Percentiles rank a stretch among this genome's conserved stretches.
These are phyloP conservation scores for Trichoderma oligosporum DNA, from an alignment of 2,329 filamentous ascomycete species.

Conservation along the genomic window DNA sequence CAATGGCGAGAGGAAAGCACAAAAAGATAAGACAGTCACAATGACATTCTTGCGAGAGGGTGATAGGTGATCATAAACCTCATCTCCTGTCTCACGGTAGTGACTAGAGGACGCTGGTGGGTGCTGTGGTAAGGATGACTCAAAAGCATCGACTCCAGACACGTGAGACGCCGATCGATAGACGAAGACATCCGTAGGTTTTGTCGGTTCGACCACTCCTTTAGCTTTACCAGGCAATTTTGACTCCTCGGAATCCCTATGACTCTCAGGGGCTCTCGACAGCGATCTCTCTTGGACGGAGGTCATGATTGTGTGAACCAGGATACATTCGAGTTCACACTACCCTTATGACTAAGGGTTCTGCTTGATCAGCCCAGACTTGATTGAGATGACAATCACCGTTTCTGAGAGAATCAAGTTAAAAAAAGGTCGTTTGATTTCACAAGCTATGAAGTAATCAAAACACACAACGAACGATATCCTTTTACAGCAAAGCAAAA, in stretches of 20 bases:
- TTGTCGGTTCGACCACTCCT: neutral
- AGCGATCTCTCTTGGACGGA: neutral
- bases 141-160: slow-evolving; percentile 31
- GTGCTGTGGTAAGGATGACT: slow-evolving; percentile 18
- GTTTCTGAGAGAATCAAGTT: neutral
- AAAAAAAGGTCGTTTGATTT: too few relatives aligned
- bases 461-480: too few relatives aligned
- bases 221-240: neutral
- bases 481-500: too few relatives aligned
- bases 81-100: slow-evolving; percentile 40
- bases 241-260: neutral
- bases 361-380: neutral
- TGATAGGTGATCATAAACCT: slow-evolving; percentile 63
- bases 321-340: neutral
- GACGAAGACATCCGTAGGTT: neutral
- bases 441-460: too few relatives aligned
- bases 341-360: neutral
- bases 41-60: slow-evolving; percentile 61
- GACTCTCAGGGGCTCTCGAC: neutral
- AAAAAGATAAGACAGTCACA: slow-evolving; percentile 66
- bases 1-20: slow-evolving; percentile 71
- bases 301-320: neutral
- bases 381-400: neutral
- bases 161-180: slow-evolving; percentile 30
- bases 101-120: slow-evolving; percentile 15